A percentile compares a stretch with the other conserved stretches of the same genome.
Conservation (phyloP, 2,329 filamentous ascomycete genomes). For the Botryotinia calthae region DNA sequence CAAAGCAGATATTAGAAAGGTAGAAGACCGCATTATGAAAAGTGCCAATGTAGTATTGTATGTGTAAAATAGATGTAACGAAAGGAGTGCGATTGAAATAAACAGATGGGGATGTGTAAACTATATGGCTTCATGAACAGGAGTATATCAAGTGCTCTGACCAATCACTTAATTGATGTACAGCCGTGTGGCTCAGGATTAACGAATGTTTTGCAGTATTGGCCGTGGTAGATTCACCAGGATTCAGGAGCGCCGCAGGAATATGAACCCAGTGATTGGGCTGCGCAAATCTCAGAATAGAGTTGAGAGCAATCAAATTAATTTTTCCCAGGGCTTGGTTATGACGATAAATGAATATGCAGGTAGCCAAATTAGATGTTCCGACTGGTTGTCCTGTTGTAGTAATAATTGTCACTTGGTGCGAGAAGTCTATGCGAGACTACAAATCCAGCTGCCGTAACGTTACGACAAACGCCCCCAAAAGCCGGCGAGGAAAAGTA, state of each 20-base stretch:
- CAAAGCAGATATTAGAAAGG: constrained; percentile 28
- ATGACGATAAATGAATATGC: constrained; percentile 25
- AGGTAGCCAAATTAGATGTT: constrained; percentile 7
- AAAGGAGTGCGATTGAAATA: neutral
- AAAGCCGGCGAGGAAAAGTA: neutral
- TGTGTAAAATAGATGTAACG: neutral
- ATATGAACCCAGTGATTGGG: constrained; percentile 4
- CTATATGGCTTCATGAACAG: constrained; percentile 37
- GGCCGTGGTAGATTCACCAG: neutral
- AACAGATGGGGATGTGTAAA: constrained; percentile 25
- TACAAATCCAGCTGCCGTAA: constrained; percentile 9
- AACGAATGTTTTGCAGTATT: neutral
- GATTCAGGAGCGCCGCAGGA: constrained; percentile 18
- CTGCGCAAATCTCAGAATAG: constrained; percentile 18
- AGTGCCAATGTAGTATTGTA: neutral
- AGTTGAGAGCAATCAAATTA: neutral
- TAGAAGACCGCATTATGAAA: constrained; percentile 27
- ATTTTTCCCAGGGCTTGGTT: neutral
- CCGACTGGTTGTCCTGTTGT: constrained; percentile 4
- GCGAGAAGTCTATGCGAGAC: constrained; percentile 6
- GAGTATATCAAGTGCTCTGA: neutral
- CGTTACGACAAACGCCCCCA: constrained; percentile 12
- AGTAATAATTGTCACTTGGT: constrained; percentile 14
- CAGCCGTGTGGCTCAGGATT: constrained; percentile 5
- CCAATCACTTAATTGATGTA: neutral